Percentiles rank a stretch among this genome's conserved stretches.
These are phyloP conservation scores for Acmispon strigosus DNA, from an alignment of 306 rosid genomes.

Conservation along the genomic window DNA sequence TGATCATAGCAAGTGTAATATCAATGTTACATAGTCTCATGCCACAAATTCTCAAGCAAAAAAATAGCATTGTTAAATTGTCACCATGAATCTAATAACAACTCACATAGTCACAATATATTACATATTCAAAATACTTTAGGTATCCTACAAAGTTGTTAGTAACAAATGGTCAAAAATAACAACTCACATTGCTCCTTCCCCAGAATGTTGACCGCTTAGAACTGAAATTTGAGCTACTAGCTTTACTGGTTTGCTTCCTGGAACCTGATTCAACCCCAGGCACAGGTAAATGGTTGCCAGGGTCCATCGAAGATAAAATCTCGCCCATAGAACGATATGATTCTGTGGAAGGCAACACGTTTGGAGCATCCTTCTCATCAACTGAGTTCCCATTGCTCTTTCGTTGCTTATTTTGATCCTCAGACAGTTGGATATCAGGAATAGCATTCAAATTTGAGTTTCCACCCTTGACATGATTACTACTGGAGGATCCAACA, in stretches of 20 bases:
- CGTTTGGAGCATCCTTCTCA: conserved; percentile 49
- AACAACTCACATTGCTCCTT: conserved; percentile 81
- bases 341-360: conserved; percentile 60
- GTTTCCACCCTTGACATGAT: conserved; percentile 50
- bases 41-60: background rate
- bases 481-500: conserved; percentile 71
- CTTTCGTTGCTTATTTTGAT: conserved; percentile 51
- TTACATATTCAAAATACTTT: background rate
- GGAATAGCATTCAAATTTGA: conserved; percentile 42
- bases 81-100: background rate
- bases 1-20: background rate
- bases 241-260: conserved; percentile 59
- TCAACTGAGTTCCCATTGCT: conserved; percentile 38
- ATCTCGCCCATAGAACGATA: conserved; percentile 89
- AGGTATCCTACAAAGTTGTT: background rate
- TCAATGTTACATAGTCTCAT: background rate
- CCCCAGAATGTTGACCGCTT: conserved; percentile 95
- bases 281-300: conserved; percentile 41
- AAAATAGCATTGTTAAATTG: background rate
- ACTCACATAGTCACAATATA: background rate
- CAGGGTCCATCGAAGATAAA: conserved; percentile 74
- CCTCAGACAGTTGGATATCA: conserved; percentile 44
- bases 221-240: conserved; percentile 45
- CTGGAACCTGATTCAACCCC: conserved; percentile 53
- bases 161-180: background rate